Base-by-base conservation (phyloP, 306 rosid species). In the Cucurbita maxima region DNA sequence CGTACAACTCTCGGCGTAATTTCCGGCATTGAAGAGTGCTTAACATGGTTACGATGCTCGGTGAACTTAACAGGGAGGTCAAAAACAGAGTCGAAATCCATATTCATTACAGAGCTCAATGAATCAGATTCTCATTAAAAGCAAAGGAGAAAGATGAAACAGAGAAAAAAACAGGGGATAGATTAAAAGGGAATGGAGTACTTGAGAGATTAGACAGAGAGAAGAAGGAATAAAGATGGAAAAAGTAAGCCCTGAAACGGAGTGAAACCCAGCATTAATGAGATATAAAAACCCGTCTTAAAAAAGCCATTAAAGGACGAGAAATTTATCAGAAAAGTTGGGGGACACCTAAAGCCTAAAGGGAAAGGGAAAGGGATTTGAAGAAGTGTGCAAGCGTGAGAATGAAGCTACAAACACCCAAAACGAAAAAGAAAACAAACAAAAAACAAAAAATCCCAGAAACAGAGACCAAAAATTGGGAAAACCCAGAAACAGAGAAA, bases 301-400 rank as follows among this genome's bases (percentile, higher is more conserved):
- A 55, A 79, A 84, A 77, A 78, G 75, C 19, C 40, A 81, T 81
- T 61, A 77, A 86, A 86, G 84, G 79, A 78, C 47, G 88, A 86
- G 85, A 85, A 82, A 82, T 89, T 84, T 81, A 73, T 74, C 73
- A 82, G 83, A 4, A 84, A 87, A 83, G 87, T 50, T 75, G 25
- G 72, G 72, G 37, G 72, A 20, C 68, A 75, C 20, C 19, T 15
- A 61, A 30, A 30, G 34, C 34, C 34, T 30, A 30, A 30, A 30
- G 34, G 34, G 34, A 30, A 60, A 60, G 47, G 72, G 78, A 43
- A 73, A 53, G 38, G 50, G 48, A 72, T 77, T 71, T 73, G 56
- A 4, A 25, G 61, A 18, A 14, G 77, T 73, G 85, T 45, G 82
- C 71, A 80, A 66, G 78, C 83, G 85, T 81, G 80, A 79, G 81